phyloP scores from a whole-genome alignment of 768 basidiomycete species.

The Mrakia hoshinonis region DNA sequence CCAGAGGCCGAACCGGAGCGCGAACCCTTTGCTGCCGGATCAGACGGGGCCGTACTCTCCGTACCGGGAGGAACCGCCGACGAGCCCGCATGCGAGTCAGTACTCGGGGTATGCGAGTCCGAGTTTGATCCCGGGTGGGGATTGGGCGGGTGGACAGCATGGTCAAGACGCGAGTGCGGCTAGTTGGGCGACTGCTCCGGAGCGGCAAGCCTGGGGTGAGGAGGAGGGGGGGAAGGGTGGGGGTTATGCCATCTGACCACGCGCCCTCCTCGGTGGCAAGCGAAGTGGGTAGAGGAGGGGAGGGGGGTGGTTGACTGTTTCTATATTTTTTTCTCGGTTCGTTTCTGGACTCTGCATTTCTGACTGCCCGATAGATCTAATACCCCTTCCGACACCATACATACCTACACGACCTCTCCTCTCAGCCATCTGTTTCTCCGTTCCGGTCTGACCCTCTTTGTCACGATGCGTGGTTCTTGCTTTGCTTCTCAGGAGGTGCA shows the following conservation, averaged over 20 bases:
- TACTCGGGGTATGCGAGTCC: background rate
- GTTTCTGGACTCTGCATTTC: too few relatives aligned
- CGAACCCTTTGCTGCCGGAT: background rate
- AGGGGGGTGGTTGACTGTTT: too few relatives aligned
- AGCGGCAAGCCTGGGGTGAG: background rate
- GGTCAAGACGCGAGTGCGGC: background rate
- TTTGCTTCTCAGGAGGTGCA: too few relatives aligned
- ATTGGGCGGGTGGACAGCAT: background rate
- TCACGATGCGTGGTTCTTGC: too few relatives aligned
- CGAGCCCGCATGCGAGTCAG: background rate
- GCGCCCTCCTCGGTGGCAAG: too few relatives aligned
- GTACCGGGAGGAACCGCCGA: conserved; percentile 1
- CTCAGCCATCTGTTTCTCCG: too few relatives aligned
- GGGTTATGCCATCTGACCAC: background rate
- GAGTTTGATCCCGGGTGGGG: background rate
- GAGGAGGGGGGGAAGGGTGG: background rate
- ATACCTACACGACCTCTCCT: too few relatives aligned
- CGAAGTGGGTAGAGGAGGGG: too few relatives aligned
- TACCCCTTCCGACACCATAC: too few relatives aligned
- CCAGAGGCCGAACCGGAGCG: background rate
- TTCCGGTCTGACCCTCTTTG: too few relatives aligned
- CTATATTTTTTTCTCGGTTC: too few relatives aligned
- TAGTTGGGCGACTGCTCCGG: background rate
- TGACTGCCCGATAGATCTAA: too few relatives aligned
- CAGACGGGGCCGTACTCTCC: background rate